Evolutionary conservation across 306 rosid species (phyloP).

Genomic region (Arachis stenosperma): DNA sequence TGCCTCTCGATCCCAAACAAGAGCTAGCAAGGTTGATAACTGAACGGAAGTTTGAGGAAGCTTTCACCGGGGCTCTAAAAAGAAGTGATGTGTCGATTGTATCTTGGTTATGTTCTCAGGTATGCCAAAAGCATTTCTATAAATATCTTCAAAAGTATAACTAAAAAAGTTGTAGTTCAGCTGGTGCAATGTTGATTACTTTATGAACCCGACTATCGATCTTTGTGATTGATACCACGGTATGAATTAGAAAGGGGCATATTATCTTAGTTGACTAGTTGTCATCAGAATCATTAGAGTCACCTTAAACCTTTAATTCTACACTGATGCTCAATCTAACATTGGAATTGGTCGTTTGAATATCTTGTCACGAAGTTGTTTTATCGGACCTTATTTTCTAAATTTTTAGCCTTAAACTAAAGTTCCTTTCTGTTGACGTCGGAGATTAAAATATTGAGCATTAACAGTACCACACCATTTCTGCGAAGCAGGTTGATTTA

Average conservation of each 20-base stretch:
- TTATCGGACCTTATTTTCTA: neutral
- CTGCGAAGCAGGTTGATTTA: constrained; percentile 73
- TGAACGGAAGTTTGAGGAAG: constrained; percentile 90
- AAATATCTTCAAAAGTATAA: constrained; percentile 9
- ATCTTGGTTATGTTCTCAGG: constrained; percentile 97
- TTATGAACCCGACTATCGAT: neutral
- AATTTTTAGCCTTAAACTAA: neutral
- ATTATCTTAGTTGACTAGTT: neutral
- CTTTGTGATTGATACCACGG: neutral
- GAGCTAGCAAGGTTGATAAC: constrained; percentile 81
- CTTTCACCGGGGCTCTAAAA: constrained; percentile 81
- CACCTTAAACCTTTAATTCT: neutral
- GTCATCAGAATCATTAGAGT: neutral
- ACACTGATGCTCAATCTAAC: neutral
- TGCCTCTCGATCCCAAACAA: constrained; percentile 84
- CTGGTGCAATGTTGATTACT: neutral
- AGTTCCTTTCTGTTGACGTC: neutral
- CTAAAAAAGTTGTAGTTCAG: neutral
- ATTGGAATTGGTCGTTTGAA: neutral
- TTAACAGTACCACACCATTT: constrained; percentile 20
- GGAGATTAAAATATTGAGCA: constrained; percentile 1
- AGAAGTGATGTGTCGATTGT: constrained; percentile 92
- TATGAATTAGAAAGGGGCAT: neutral
- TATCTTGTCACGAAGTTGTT: too few relatives aligned
- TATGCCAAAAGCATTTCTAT: constrained; percentile 33